phyloP scores from a whole-genome alignment of 108 stramenopile genomes.

The Nannochloropsis granulata region DNA sequence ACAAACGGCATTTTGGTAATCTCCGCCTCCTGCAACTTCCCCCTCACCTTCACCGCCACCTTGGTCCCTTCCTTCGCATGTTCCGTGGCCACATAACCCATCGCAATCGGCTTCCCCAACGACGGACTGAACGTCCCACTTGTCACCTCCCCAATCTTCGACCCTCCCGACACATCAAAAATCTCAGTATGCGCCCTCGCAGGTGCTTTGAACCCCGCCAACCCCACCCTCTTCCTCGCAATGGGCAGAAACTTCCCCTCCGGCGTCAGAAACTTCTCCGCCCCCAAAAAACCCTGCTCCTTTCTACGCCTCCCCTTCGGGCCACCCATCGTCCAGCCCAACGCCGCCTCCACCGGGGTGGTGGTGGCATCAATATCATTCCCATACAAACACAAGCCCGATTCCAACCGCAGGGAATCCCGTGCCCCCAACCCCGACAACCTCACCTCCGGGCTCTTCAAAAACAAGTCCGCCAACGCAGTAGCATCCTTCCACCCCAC shows the following conservation, averaged over 20 bases:
- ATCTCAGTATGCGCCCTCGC: constrained; percentile 84
- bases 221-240: constrained; percentile 74
- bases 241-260: constrained; percentile 65
- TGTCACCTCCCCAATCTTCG: constrained; percentile 61
- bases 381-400: constrained; percentile 95
- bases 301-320: constrained; percentile 64
- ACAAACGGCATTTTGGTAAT: constrained; percentile 97
- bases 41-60: constrained; percentile 66
- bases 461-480: neutral
- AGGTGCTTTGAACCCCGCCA: constrained; percentile 88
- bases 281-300: constrained; percentile 82
- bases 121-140: constrained; percentile 80
- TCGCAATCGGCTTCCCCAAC: constrained; percentile 86
- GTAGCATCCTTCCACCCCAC: constrained; percentile 45
- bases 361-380: constrained; percentile 85
- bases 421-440: constrained; percentile 92
- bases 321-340: constrained; percentile 89
- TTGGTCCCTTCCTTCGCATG: constrained; percentile 63
- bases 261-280: constrained; percentile 63
- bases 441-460: constrained; percentile 37
- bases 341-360: constrained; percentile 72
- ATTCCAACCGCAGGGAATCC: constrained; percentile 93
- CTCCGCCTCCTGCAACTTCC: constrained; percentile 68
- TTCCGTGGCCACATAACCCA: constrained; percentile 85
- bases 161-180: constrained; percentile 60